A percentile compares a stretch with the other conserved stretches of the same genome.
These are phyloP conservation scores for Corniculantispora saksenae DNA, from an alignment of 2,329 filamentous ascomycete species.

Conservation along the genomic window DNA sequence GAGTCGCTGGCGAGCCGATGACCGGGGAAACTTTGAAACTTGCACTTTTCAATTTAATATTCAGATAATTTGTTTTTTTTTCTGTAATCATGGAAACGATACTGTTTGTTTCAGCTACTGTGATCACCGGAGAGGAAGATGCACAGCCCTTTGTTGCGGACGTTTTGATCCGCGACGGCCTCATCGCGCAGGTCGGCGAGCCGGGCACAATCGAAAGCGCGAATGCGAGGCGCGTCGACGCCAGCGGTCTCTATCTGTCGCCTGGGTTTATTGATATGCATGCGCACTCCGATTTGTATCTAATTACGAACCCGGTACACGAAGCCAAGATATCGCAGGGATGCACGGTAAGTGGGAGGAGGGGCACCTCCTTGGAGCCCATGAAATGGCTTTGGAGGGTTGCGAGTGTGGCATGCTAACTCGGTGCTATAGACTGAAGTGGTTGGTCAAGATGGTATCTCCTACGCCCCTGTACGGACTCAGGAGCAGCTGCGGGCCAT, in stretches of 20 bases:
- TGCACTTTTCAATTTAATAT: background rate
- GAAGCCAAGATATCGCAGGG: slow-evolving; percentile 29
- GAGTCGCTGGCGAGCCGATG: background rate
- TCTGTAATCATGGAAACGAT: slow-evolving; percentile 11
- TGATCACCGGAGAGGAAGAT: slow-evolving; percentile 26
- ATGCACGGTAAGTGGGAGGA: slow-evolving; percentile 25
- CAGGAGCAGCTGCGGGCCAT: slow-evolving; percentile 24
- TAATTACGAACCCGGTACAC: slow-evolving; percentile 26
- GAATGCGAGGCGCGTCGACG: slow-evolving; percentile 22
- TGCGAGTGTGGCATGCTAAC: background rate
- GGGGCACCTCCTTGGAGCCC: background rate
- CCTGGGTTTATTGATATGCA: slow-evolving; percentile 31
- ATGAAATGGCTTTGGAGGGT: background rate
- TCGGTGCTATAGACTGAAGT: slow-evolving; percentile 24
- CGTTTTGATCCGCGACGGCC: slow-evolving; percentile 25
- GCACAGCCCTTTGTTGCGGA: slow-evolving; percentile 25
- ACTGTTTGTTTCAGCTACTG: slow-evolving; percentile 25
- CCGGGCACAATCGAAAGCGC: slow-evolving; percentile 21
- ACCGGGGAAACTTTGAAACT: background rate
- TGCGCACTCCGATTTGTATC: slow-evolving; percentile 29
- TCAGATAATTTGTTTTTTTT: background rate
- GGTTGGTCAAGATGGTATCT: slow-evolving; percentile 29
- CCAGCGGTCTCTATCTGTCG: slow-evolving; percentile 24
- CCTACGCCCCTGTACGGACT: slow-evolving; percentile 26
- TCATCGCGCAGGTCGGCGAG: slow-evolving; percentile 24